Percentiles rank a stretch among this genome's conserved stretches.
Conservation (phyloP, 78 protist genomes). For the Dictyostelium citrinum region DNA sequence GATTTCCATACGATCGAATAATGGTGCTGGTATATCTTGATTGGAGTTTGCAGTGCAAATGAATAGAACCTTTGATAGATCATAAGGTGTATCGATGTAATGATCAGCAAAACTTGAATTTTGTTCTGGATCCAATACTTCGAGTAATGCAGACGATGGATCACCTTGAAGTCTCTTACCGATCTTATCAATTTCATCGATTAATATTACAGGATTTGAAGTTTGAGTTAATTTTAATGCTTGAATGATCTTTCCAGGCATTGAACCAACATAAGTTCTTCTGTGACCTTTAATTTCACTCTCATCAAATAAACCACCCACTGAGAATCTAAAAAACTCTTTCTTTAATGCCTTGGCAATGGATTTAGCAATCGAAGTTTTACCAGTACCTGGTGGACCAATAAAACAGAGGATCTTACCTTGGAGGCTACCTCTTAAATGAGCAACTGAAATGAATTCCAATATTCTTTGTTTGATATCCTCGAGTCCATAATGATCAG, state of each 20-base stretch:
- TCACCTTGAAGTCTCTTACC: constrained; percentile 89
- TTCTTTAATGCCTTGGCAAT: constrained; percentile 83
- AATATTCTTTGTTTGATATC: constrained; percentile 95
- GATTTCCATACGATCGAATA: constrained; percentile 97
- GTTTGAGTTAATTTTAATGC: constrained; percentile 83
- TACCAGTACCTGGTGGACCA: constrained; percentile 97
- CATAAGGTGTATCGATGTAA: constrained; percentile 71
- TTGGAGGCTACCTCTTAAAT: constrained; percentile 46
- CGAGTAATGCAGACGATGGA: constrained; percentile 96
- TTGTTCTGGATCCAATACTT: constrained; percentile 97
- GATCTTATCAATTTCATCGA: constrained; percentile 96
- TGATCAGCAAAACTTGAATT: constrained; percentile 95
- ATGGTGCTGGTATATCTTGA: constrained; percentile 84
- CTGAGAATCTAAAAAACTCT: constrained; percentile 93
- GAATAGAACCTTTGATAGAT: constrained; percentile 87
- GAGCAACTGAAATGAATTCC: constrained; percentile 93
- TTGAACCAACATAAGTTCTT: constrained; percentile 88
- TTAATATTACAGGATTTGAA: constrained; percentile 95
- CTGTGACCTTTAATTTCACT: constrained; percentile 98
- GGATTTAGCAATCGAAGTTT: constrained; percentile 93
- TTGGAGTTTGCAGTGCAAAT: constrained; percentile 95
- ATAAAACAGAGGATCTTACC: constrained; percentile 95
- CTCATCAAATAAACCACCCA: constrained; percentile 96
- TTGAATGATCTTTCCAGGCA: constrained; percentile 98
- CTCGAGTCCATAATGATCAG: constrained; percentile 92